Conservation (phyloP, 192 early-diverging fungal genomes). For the Jimgerdemannia lactiflua region DNA sequence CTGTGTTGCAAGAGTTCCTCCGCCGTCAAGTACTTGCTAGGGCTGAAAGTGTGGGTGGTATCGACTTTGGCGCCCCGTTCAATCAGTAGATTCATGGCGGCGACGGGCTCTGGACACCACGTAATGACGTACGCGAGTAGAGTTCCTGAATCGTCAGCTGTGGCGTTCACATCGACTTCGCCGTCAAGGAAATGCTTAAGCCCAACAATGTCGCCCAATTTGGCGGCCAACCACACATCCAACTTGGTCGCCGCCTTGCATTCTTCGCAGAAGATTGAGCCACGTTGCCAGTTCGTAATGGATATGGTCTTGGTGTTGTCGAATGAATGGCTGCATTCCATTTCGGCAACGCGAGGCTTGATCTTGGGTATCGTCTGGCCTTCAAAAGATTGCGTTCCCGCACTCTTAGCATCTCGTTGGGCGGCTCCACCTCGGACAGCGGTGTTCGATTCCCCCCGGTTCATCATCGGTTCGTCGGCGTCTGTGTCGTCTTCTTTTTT, state of each 20-base stretch:
- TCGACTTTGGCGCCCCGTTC: neutral
- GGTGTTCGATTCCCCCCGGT: neutral
- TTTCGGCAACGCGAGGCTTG: neutral
- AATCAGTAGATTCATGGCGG: neutral
- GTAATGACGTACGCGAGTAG: neutral
- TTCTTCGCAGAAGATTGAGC: neutral
- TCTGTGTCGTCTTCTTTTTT: neutral
- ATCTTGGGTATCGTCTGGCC: neutral
- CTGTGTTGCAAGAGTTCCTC: neutral
- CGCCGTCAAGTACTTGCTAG: neutral
- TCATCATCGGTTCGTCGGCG: neutral
- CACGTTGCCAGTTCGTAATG: neutral
- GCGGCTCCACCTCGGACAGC: neutral
- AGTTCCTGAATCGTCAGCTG: neutral
- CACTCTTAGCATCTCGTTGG: neutral
- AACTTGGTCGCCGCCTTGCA: neutral
- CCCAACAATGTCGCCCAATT: neutral
- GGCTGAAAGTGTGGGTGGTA: neutral
- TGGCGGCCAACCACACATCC: neutral
- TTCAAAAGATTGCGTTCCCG: neutral
- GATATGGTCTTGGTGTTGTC: neutral
- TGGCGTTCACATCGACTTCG: neutral
- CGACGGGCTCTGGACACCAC: neutral
- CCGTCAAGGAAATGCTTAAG: neutral
- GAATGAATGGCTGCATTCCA: neutral